Conservation (phyloP, 2,329 filamentous ascomycete genomes). For the Alternaria sp. region DNA sequence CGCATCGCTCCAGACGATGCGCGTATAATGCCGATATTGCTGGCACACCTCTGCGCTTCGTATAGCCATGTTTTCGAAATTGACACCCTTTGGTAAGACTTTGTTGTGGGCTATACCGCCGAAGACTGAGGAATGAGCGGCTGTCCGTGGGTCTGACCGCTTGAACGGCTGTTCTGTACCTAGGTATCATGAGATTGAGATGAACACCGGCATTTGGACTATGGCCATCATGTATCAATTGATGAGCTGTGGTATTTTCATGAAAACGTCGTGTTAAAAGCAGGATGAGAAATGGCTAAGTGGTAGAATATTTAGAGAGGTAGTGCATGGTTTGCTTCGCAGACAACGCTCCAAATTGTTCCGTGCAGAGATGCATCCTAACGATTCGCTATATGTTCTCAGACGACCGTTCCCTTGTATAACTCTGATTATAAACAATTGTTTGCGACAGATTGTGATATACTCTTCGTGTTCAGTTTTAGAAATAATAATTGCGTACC, state of each 20-base stretch:
- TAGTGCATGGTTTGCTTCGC: neutral
- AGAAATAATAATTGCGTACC: neutral
- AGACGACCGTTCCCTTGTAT: too few species aligned
- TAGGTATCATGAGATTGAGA: neutral
- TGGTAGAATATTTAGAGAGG: neutral
- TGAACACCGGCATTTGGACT: neutral
- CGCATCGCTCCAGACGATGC: neutral
- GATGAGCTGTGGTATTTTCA: neutral
- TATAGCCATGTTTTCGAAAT: too few species aligned
- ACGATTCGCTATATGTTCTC: neutral
- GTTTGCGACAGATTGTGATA: neutral
- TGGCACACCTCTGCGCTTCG: neutral
- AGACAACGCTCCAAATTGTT: neutral
- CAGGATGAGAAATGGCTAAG: neutral
- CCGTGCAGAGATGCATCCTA: neutral
- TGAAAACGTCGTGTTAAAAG: neutral
- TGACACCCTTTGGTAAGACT: too few species aligned
- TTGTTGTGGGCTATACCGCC: neutral
- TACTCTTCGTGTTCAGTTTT: neutral
- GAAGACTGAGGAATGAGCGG: neutral
- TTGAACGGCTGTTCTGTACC: neutral
- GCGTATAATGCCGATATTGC: neutral
- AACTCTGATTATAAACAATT: neutral
- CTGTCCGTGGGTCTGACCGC: neutral
- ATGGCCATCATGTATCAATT: neutral